These are phyloP conservation scores for Venturia oleaginea DNA, from an alignment of 2,329 filamentous ascomycete species.

Conservation along the genomic window DNA sequence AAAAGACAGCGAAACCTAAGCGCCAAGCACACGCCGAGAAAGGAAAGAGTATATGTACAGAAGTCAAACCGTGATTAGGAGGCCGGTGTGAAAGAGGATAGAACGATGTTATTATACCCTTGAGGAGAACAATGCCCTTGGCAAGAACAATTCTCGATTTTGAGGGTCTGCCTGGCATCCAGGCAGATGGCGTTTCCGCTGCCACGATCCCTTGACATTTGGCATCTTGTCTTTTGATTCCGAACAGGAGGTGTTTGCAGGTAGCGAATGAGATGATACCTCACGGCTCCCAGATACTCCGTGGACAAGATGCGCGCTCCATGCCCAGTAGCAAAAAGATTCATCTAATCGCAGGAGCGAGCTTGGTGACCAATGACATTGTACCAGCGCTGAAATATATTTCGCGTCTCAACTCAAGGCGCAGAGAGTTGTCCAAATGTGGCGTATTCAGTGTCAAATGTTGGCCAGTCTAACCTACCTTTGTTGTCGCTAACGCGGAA, in stretches of 20 bases:
- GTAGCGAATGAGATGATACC: background rate
- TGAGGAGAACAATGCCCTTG: background rate
- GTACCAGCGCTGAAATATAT: background rate
- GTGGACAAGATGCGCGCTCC: background rate
- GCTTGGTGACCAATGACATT: background rate
- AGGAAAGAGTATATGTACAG: constrained; percentile 7
- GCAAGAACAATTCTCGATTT: background rate
- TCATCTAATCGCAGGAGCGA: background rate
- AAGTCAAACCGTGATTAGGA: background rate
- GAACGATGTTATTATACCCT: background rate
- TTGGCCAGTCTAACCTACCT: background rate
- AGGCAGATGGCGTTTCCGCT: constrained; percentile 6
- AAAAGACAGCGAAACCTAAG: background rate
- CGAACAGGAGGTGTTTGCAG: constrained; percentile 6
- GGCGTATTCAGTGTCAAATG: background rate
- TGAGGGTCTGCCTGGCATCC: background rate
- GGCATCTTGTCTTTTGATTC: background rate
- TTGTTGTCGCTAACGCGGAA: background rate
- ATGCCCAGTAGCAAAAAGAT: background rate
- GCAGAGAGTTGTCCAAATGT: background rate
- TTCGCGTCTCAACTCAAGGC: background rate
- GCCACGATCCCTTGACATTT: constrained; percentile 4
- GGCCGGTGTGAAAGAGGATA: background rate
- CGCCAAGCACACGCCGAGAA: background rate
- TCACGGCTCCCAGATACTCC: constrained; percentile 5